These are phyloP conservation scores for Fomitopsis pulvina DNA, from an alignment of 768 basidiomycete genomes.

Conservation along the genomic window DNA sequence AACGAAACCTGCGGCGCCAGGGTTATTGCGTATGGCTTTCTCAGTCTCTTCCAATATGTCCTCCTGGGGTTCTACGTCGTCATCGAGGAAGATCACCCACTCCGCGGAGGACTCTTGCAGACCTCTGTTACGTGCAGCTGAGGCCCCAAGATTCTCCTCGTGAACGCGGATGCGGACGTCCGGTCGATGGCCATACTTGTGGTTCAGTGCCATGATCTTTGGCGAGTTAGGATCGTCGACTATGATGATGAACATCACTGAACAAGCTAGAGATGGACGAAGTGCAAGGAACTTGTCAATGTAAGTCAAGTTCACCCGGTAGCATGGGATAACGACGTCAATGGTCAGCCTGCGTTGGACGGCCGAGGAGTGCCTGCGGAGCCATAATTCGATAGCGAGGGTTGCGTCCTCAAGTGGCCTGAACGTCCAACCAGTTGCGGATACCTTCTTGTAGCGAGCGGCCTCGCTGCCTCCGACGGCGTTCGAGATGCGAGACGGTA, in stretches of 20 bases:
- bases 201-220: slow-evolving; percentile 29
- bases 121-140: slow-evolving; percentile 49
- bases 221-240: slow-evolving; percentile 47
- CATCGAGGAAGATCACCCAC: slow-evolving; percentile 56
- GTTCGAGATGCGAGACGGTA: slow-evolving; percentile 36
- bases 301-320: slow-evolving; percentile 40
- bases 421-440: slow-evolving; percentile 43
- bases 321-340: slow-evolving; percentile 52
- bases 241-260: slow-evolving; percentile 51
- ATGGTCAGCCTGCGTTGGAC: slow-evolving; percentile 37
- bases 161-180: slow-evolving; percentile 53
- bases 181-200: slow-evolving; percentile 33
- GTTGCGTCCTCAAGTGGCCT: slow-evolving; percentile 37
- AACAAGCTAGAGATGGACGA: slow-evolving; percentile 34
- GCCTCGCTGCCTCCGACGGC: slow-evolving; percentile 36
- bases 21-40: slow-evolving; percentile 37
- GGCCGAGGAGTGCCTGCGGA: slow-evolving; percentile 20
- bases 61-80: slow-evolving; percentile 39
- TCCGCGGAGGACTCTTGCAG: slow-evolving; percentile 49
- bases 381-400: slow-evolving; percentile 28
- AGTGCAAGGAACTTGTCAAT: slow-evolving; percentile 40
- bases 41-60: slow-evolving; percentile 42
- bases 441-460: slow-evolving; percentile 44
- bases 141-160: slow-evolving; percentile 40
- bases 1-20: slow-evolving; percentile 46